Evolutionary conservation across 176 grass and related monocot genomes (phyloP).

Genomic region (Panicum miliaceum): DNA sequence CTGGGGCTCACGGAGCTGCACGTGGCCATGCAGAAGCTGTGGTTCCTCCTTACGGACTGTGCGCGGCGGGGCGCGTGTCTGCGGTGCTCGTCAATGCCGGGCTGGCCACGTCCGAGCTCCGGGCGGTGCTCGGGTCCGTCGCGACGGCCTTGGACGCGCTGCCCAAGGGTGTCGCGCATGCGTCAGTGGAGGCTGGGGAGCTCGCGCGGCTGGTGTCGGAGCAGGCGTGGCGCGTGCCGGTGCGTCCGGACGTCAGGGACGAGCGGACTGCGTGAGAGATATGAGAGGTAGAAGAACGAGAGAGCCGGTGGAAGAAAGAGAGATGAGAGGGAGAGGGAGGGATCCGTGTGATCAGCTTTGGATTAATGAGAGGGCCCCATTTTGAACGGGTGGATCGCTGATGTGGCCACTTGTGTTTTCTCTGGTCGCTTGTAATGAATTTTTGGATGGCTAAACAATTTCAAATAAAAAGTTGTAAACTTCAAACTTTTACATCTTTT

Average conservation of each 20-base stretch:
- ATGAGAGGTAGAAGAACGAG: too few species aligned
- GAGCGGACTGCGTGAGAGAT: too few species aligned
- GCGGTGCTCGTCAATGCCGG: constrained; percentile 71
- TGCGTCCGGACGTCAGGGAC: constrained; percentile 50
- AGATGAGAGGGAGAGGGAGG: too few species aligned
- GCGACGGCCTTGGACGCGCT: constrained; percentile 75
- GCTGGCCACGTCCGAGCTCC: constrained; percentile 58
- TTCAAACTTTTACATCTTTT: too few species aligned
- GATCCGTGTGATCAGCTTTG: too few species aligned
- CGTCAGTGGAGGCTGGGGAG: constrained; percentile 58
- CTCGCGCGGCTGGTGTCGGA: constrained; percentile 55
- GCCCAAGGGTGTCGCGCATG: constrained; percentile 12
- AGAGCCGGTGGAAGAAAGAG: too few species aligned
- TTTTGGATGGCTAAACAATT: too few species aligned
- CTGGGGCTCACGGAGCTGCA: constrained; percentile 87
- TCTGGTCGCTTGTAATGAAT: too few species aligned
- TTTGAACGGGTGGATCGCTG: too few species aligned
- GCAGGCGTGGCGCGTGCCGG: constrained; percentile 56
- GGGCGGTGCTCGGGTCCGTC: constrained; percentile 55
- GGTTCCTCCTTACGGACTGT: constrained; percentile 67
- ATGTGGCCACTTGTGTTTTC: too few species aligned
- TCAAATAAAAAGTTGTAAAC: too few species aligned
- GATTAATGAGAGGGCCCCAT: too few species aligned
- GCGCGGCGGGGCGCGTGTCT: constrained; percentile 53
- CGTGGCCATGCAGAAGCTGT: constrained; percentile 77